Evolutionary conservation across 176 grass and related monocot genomes (phyloP), one percentile per base, ranked within the genome.

Genomic region (Cenchrus purpureus): DNA sequence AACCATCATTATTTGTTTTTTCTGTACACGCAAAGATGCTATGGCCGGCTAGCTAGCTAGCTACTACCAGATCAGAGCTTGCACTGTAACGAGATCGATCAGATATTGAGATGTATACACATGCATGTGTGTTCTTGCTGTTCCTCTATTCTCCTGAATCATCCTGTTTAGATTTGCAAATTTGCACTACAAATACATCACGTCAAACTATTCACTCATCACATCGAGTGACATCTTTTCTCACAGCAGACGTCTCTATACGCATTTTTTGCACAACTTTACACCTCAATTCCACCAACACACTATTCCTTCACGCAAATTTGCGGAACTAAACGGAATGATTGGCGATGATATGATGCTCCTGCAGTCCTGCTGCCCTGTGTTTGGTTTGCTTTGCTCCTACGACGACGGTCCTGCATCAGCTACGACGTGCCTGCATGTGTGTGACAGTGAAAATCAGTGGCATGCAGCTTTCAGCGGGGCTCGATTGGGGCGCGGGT

Each of bases 1-100:
- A 81, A 65, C 68, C 74, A 49, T 79, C 84, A 67, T 78, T 77
- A 13, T 1, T 85, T 85, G 7, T 80, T 2, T 31, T 56, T 86
- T 5, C 25, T 83, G 71, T 85, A 74, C 84, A 87, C 12, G 19
- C 84, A 89, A 43, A 81, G 54, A 58, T 65, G 71, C 29, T 65
- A 25, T 25, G 66, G 65, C 66, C 46, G 48, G 81, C 63, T 45
- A 11, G 46, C 59, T 13, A 14, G 1, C 3, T 3, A 3, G 37
- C 4, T 4, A 4, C 28, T 4, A 0, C 11, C 28, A 34, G 66
- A 5, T 59, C 16, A 40, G 67, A 19, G 73, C 29, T 75, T 8
- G 16, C 29, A 43, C 8, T 46, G 45, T 6, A 46, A 22, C 11
- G 56, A 77, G 42, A 48, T 45, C 8, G 2, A 72, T 14, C 44